phyloP scores from a whole-genome alignment of 2,329 filamentous ascomycete genomes.

The Didymella pinodella region DNA sequence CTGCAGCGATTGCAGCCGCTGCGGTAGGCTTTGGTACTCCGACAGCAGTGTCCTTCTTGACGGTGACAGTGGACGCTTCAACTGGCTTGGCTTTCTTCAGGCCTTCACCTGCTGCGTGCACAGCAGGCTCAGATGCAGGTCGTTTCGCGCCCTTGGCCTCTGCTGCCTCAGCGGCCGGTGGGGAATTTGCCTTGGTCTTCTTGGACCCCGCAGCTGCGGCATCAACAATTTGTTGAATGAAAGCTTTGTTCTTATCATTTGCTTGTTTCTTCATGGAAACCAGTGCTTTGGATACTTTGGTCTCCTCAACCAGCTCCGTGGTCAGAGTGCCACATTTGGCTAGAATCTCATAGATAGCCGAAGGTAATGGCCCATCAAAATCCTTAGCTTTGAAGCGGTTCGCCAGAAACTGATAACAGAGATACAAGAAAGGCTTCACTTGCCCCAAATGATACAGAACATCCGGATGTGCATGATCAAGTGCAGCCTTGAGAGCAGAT shows the following conservation, averaged over 20 bases:
- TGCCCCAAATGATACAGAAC: conserved; percentile 53
- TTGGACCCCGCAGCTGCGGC: conserved; percentile 53
- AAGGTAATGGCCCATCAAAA: conserved; percentile 52
- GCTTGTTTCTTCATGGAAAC: conserved; percentile 70
- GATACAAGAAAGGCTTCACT: conserved; percentile 53
- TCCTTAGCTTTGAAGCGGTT: conserved; percentile 58
- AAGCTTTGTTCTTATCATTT: conserved; percentile 68
- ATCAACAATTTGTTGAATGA: conserved; percentile 66
- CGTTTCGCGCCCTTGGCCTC: conserved; percentile 46
- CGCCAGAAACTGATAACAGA: conserved; percentile 59
- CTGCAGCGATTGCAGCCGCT: conserved; percentile 18
- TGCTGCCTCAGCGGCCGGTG: conserved; percentile 33
- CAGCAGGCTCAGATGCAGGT: conserved; percentile 31
- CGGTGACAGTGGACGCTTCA: conserved; percentile 25
- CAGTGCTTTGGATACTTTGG: conserved; percentile 71
- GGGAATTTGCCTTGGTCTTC: conserved; percentile 45
- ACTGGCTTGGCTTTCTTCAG: conserved; percentile 43
- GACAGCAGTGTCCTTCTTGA: conserved; percentile 31
- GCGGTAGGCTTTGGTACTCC: conserved; percentile 23
- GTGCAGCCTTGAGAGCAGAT: conserved; percentile 55
- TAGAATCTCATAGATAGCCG: conserved; percentile 62
- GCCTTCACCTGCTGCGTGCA: conserved; percentile 30
- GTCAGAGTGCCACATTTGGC: conserved; percentile 68
- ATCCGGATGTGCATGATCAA: conserved; percentile 57
- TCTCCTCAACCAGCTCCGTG: conserved; percentile 66